Evolutionary conservation across 768 basidiomycete species (phyloP).

Genomic region (Tylopilus sp.): DNA sequence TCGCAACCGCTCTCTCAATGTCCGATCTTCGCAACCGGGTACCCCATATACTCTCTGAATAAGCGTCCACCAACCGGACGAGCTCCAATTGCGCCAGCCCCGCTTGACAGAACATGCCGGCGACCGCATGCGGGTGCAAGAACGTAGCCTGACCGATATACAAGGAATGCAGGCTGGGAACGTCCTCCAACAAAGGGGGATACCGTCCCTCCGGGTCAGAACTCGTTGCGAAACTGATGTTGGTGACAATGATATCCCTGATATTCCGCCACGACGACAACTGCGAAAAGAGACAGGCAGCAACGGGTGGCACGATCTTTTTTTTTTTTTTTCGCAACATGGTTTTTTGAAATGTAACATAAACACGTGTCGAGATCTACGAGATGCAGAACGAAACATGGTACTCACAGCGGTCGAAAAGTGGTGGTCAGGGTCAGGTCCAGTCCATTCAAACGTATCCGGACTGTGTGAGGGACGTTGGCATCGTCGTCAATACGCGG

Average conservation of each 20-base stretch:
- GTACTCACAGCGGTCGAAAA: slow-evolving; percentile 56
- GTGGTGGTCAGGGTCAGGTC: slow-evolving; percentile 59
- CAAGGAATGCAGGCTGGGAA: slow-evolving; percentile 40
- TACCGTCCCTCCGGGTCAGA: slow-evolving; percentile 9
- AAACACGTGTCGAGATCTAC: not conserved
- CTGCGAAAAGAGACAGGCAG: slow-evolving; percentile 22
- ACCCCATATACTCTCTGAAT: slow-evolving; percentile 58
- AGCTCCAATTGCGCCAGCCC: slow-evolving; percentile 25
- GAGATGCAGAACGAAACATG: not conserved
- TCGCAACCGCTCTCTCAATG: slow-evolving; percentile 36
- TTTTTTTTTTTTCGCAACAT: not conserved
- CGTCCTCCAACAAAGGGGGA: slow-evolving; percentile 32
- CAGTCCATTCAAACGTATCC: slow-evolving; percentile 50
- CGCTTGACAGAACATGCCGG: slow-evolving; percentile 32
- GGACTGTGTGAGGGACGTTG: slow-evolving; percentile 30
- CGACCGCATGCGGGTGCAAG: slow-evolving; percentile 39
- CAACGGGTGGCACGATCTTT: slow-evolving; percentile 26
- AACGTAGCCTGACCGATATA: slow-evolving; percentile 50
- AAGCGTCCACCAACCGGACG: slow-evolving; percentile 50
- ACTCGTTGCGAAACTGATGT: slow-evolving; percentile 38
- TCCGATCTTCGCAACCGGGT: slow-evolving; percentile 47
- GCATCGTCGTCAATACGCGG: not conserved
- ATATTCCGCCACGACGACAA: slow-evolving; percentile 41
- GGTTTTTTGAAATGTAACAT: not conserved
- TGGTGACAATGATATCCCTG: slow-evolving; percentile 44